Base-by-base conservation (phyloP, 306 rosid species). In the Leucaena leucocephala region DNA sequence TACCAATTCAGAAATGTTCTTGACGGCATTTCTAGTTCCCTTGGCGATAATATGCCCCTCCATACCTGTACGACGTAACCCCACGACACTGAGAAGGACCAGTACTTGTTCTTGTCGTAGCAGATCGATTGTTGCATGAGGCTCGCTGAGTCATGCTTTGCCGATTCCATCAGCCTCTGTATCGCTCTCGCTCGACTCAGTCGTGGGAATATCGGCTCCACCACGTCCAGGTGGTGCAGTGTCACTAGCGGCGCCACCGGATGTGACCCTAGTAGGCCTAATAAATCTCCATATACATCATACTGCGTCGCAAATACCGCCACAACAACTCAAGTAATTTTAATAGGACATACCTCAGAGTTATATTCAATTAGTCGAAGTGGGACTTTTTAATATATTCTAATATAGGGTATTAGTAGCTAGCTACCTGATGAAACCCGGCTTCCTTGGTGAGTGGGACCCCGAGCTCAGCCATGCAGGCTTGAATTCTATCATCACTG, bases 51-150 rank as follows among this genome's bases (percentile, higher is more conserved):
- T 8, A 91, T 84, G 42, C 97, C 98, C 77, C 97, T 88, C 10
- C 86, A 13, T 71, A 91, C 55, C 74, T 91, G 95, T 87, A 95
- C 92, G 14, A 86, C 95, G 39, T 79, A 95, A 1, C 98, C 98
- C 97, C 97, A 95, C 6, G 98, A 95, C 54, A 95, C 55, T 21
- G 97, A 87, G 64, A 95, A 79, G 22, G 98, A 89, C 98, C 98
- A 92, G 35, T 75, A 64, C 4, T 76, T 86, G 5, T 76, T 86
- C 43, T 82, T 86, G 76, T 90, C 95, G 13, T 91, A 95, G 87
- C 98, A 92, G 50, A 95, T 92, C 38, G 98, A 91, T 76, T 94
- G 98, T 54, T 94, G 98, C 85, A 92, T 88, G 42, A 94, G 42
- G 79, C 95, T 94, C 0, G 85, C 89, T 0, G 98, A 92, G 79